Evolutionary conservation across 805 yeast genomes (phyloP).

Genomic region (Candida ascalaphidarum): DNA sequence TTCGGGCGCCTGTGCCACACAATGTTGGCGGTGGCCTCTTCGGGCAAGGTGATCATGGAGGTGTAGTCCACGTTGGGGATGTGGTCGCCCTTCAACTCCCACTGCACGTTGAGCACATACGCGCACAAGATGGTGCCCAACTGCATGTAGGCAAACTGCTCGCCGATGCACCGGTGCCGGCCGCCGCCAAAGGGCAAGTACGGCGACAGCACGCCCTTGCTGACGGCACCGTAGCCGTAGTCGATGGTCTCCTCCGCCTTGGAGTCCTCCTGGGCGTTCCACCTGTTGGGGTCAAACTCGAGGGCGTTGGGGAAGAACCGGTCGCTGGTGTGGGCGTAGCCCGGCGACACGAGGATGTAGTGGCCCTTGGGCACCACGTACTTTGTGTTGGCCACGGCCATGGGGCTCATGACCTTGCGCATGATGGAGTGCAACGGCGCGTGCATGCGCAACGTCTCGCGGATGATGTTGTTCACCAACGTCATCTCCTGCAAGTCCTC

Average conservation of each 20-base stretch:
- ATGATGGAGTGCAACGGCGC: slow-evolving; percentile 94
- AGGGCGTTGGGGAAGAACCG: slow-evolving; percentile 71
- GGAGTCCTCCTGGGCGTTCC: slow-evolving; percentile 36
- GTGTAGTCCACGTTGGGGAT: slow-evolving; percentile 71
- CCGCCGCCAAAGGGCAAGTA: slow-evolving; percentile 99
- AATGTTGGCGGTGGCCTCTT: slow-evolving; percentile 59
- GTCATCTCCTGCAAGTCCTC: slow-evolving; percentile 81
- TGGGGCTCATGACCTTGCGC: slow-evolving; percentile 76
- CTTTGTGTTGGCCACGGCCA: slow-evolving; percentile 70
- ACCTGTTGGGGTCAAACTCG: slow-evolving; percentile 77
- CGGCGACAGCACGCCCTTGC: slow-evolving; percentile 94
- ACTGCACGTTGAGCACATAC: slow-evolving; percentile 65
- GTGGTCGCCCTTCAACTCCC: slow-evolving; percentile 43
- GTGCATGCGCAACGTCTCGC: slow-evolving; percentile 92
- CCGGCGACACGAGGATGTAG: slow-evolving; percentile 88
- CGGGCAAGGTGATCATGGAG: slow-evolving; percentile 90
- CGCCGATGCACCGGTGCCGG: slow-evolving; percentile 98
- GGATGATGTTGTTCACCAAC: slow-evolving; percentile 71
- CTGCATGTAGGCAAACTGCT: slow-evolving; percentile 94
- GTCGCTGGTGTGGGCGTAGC: slow-evolving; percentile 74
- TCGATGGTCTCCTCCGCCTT: slow-evolving; percentile 50
- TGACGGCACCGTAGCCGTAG: slow-evolving; percentile 94
- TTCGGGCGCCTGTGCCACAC: too few species aligned
- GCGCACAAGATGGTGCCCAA: slow-evolving; percentile 77
- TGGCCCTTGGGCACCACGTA: slow-evolving; percentile 86